These are phyloP conservation scores for Telopea speciosissima DNA, from an alignment of 177 flowering plant genomes.

Conservation along the genomic window DNA sequence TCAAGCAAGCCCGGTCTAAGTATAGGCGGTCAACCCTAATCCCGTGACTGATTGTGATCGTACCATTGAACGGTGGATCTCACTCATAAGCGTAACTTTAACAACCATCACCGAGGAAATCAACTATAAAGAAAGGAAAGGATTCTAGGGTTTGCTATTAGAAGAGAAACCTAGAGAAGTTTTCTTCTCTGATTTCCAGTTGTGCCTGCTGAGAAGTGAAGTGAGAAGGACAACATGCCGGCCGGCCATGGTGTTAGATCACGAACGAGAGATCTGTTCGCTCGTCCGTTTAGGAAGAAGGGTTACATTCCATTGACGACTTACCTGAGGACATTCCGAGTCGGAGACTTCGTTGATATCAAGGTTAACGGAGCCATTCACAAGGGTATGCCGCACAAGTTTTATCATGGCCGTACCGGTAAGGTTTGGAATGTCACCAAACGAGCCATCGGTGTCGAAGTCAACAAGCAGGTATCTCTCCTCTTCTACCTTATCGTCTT, in stretches of 20 bases:
- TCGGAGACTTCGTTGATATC: constrained; percentile 15
- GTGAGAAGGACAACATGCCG: constrained; percentile 11
- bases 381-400: constrained; percentile 22
- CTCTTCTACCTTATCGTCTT: not conserved
- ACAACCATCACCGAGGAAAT: too few relatives aligned
- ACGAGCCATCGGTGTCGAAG: constrained; percentile 13
- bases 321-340: constrained; percentile 8
- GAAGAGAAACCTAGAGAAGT: not conserved
- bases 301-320: constrained; percentile 17
- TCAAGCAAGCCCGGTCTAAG: too few relatives aligned
- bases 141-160: not conserved
- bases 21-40: too few relatives aligned
- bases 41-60: too few relatives aligned
- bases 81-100: too few relatives aligned
- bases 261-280: constrained; percentile 14
- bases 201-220: not conserved
- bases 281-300: constrained; percentile 17
- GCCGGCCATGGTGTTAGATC: constrained; percentile 15
- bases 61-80: too few relatives aligned
- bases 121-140: too few relatives aligned
- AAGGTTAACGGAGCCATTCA: constrained; percentile 18
- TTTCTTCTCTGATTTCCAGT: not conserved
- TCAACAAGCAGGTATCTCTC: constrained; percentile 12
- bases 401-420: constrained; percentile 19
- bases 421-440: constrained; percentile 15